A percentile compares a stretch with the other conserved stretches of the same genome.
Conservation (phyloP, 441 rosid genomes). For the Melianthus villosus region DNA sequence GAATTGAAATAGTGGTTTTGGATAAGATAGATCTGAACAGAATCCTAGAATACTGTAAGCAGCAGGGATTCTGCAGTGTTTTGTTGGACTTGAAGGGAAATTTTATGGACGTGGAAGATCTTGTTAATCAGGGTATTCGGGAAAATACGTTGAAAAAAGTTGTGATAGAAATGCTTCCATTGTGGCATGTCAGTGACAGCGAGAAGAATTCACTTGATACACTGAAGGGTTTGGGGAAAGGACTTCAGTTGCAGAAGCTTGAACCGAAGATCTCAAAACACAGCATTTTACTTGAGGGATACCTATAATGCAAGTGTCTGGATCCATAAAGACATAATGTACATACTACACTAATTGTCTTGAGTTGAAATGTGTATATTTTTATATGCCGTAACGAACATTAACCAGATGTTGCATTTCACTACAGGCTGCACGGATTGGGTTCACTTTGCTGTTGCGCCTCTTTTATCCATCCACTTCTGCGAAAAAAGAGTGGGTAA, state of each 20-base stretch:
- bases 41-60: constrained; percentile 45
- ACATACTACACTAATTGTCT: too few relatives aligned
- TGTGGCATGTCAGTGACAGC: constrained; percentile 28
- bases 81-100: constrained; percentile 53
- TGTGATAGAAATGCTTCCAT: constrained; percentile 48
- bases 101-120: constrained; percentile 28
- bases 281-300: constrained; percentile 49
- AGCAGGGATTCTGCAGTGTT: constrained; percentile 41
- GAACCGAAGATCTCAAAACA: constrained; percentile 20
- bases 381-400: too few relatives aligned
- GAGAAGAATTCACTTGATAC: constrained; percentile 9
- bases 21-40: constrained; percentile 31
- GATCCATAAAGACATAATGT: too few relatives aligned
- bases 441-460: too few relatives aligned
- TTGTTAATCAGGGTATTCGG: constrained; percentile 33
- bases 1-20: constrained; percentile 32
- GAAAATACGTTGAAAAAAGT: constrained; percentile 44
- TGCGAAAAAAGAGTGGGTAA: too few relatives aligned
- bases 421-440: neutral
- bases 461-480: too few relatives aligned
- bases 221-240: constrained; percentile 21
- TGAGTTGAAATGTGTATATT: too few relatives aligned
- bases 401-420: neutral
- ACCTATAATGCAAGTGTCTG: constrained; percentile 17
- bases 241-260: constrained; percentile 28